Evolutionary conservation across 805 yeast species (phyloP).

Genomic region (Metschnikowia chrysomelidarum): DNA sequence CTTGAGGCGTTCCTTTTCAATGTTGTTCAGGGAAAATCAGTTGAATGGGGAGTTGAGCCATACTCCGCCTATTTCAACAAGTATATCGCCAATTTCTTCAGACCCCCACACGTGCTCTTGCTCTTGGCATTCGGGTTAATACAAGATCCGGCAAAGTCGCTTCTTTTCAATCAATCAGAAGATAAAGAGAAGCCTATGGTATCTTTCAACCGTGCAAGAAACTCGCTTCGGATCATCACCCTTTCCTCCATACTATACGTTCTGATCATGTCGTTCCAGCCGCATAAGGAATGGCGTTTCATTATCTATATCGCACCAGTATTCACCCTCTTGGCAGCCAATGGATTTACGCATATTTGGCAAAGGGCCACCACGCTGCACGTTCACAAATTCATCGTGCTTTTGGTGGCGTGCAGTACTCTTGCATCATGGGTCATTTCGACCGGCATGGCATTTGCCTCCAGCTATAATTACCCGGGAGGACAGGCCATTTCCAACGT

Average conservation of each 20-base stretch:
- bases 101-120: constrained; percentile 46
- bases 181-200: constrained; percentile 21
- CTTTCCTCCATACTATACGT: constrained; percentile 55
- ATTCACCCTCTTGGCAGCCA: constrained; percentile 60
- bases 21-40: constrained; percentile 69
- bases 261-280: constrained; percentile 69
- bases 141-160: constrained; percentile 44
- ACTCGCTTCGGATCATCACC: constrained; percentile 45
- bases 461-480: constrained; percentile 85
- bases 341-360: constrained; percentile 46
- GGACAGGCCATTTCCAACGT: constrained; percentile 65
- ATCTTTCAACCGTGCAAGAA: constrained; percentile 24
- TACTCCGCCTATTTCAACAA: constrained; percentile 60
- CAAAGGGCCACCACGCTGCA: constrained; percentile 19
- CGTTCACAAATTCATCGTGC: constrained; percentile 28
- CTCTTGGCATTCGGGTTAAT: constrained; percentile 36
- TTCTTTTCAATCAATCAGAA: constrained; percentile 18
- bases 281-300: constrained; percentile 95
- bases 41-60: constrained; percentile 86
- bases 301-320: constrained; percentile 74
- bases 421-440: constrained; percentile 39
- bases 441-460: constrained; percentile 53
- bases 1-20: constrained; percentile 69
- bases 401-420: constrained; percentile 20
- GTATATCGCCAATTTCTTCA: constrained; percentile 38